A percentile compares a stretch with the other conserved stretches of the same genome.
Evolutionary conservation across 208 protist species (phyloP).

Genomic region (Wallacemonas sp.): DNA sequence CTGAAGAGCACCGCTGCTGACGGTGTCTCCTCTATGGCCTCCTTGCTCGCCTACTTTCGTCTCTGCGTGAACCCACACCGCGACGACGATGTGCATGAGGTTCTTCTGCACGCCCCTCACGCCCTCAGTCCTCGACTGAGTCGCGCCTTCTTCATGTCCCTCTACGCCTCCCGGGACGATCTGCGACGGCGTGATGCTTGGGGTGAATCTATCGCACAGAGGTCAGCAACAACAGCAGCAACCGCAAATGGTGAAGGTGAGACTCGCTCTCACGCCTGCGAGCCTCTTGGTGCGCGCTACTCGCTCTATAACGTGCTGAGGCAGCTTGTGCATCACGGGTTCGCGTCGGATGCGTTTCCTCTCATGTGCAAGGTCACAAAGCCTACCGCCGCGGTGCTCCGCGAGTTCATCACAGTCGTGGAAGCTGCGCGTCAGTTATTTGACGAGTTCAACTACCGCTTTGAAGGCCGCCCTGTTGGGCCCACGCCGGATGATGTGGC

Average conservation of each 20-base stretch:
- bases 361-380: constrained; percentile 20
- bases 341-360: constrained; percentile 24
- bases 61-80: constrained; percentile 54
- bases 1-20: constrained; percentile 34
- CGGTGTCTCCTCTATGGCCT: constrained; percentile 33
- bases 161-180: constrained; percentile 6
- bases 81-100: constrained; percentile 61
- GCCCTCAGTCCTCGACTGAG: constrained; percentile 23
- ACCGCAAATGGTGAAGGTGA: too few relatives aligned
- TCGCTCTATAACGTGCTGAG: constrained; percentile 40
- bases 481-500: not conserved
- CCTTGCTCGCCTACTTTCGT: constrained; percentile 61
- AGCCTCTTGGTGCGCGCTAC: not conserved
- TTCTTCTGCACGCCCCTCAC: constrained; percentile 39
- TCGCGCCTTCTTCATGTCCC: constrained; percentile 11
- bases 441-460: not conserved
- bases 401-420: constrained; percentile 8
- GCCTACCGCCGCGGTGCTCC: constrained; percentile 9
- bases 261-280: not conserved
- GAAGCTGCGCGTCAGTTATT: constrained; percentile 12
- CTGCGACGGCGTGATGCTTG: not conserved
- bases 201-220: too few relatives aligned
- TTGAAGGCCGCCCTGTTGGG: not conserved
- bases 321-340: constrained; percentile 37
- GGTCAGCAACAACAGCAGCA: too few relatives aligned